Evolutionary conservation across 2,329 filamentous ascomycete species (phyloP), one percentile per base, ranked within the genome.

Genomic region (Pseudocercospora eumusae): DNA sequence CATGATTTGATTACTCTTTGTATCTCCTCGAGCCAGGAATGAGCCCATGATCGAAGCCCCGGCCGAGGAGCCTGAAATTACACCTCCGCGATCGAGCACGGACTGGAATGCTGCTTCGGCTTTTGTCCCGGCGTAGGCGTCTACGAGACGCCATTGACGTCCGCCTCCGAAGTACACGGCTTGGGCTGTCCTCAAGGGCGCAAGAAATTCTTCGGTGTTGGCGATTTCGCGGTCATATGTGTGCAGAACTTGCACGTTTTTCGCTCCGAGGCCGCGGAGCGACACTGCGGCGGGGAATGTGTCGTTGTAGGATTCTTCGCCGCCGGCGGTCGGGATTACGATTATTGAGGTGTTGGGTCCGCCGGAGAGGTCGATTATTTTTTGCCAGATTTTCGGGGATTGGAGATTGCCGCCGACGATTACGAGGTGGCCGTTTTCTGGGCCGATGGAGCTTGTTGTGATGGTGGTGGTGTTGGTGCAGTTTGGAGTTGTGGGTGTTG

Each of bases 101-200:
- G 56, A 52, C 44, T 64, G 67, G 52, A 68, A 68, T 2, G 64
- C 67, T 2, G 25, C 45, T 45, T 68, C 67, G 4, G 61, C 42
- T 42, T 65, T 62, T 15, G 67, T 69, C 11, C 66, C 67, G 4
- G 66, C 66, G 23, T 69, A 69, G 5, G 61, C 67, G 28, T 69
- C 67, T 10, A 68, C 66, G 13, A 69, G 60, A 4, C 67, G 61
- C 67, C 67, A 69, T 59, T 69, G 67, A n/a, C 66, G 42, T 13
- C 67, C 67, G 11, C 67, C 67, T 52, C 66, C 66, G 54, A 69
- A 69, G 55, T 65, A 69, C 49, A 69, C 62, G 10, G 64, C 67
- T 20, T 52, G 58, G 1, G 67, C 67, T 10, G 62, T 55, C 33
- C 53, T 47, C 15, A 68, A 28, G 0, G 67, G 66, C 8, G 66